Evolutionary conservation across 805 yeast species (phyloP), one percentile per base, ranked within the genome.

Genomic region (Metschnikowia arizonensis): DNA sequence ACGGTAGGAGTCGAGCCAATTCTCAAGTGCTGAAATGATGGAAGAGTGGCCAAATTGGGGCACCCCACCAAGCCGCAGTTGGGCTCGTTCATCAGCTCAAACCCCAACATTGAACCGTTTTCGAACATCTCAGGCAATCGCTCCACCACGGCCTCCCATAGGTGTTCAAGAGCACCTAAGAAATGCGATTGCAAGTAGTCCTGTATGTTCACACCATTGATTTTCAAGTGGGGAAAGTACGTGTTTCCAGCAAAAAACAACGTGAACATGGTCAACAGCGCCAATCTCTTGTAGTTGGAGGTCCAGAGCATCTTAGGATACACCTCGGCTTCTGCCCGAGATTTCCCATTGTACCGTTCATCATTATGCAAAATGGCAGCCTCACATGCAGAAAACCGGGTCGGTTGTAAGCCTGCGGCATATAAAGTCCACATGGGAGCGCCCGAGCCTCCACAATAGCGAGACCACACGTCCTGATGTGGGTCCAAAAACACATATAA

Each of bases 391-490:
- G 75, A 64, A 56, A 93, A 87, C n/a, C 77, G 63, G n/a, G 61
- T 69, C 0, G 96, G 96, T 45, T 90, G 79, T 39, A 90, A 66
- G 1, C 97, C 97, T 2, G 91, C 95, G 19, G 93, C 90, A 58
- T 85, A 82, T 3, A 89, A 61, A 0, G 97, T 89, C 97, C 97
- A 90, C 57, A 87, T 57, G 1, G 97, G 97, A 3, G 97, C 96
- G 15, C 97, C 97, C 38, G 88, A 81, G 2, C 97, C 97, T 4
- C 97, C 97, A 9, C 81, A 71, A 59, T 74, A 86, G 39, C 97
- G 76, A 1, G 93, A 83, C 97, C 97, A 90, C 10, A 83, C 95
- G 61, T 90, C 97, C 62, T 90, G 97, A 61, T 90, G 97, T 0
- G 95, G 88, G 58, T 90, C 97, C 52, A 90, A 60, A 53, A 85